phyloP scores from a whole-genome alignment of 192 early-diverging fungal genomes.

The Backusella macrospora region DNA sequence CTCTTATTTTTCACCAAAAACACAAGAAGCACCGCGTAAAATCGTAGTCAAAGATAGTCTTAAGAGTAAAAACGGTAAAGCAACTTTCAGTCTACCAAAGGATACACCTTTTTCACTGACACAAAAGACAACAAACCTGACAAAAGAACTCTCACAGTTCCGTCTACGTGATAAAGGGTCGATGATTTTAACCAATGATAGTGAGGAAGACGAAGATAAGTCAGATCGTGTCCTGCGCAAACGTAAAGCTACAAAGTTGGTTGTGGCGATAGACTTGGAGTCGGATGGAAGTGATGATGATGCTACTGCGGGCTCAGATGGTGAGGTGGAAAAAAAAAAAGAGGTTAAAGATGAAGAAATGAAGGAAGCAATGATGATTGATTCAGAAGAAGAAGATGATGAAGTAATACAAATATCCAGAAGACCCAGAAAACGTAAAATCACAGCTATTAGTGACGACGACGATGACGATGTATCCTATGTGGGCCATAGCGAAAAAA shows the following conservation, averaged over 20 bases:
- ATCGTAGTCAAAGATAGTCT: too few species aligned
- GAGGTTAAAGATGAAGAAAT: neutral
- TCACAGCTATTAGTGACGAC: neutral
- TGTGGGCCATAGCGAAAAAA: neutral
- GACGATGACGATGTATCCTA: constrained; percentile 10
- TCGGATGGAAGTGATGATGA: neutral
- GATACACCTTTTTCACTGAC: too few species aligned
- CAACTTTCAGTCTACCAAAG: too few species aligned
- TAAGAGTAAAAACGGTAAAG: too few species aligned
- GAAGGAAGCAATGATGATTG: neutral
- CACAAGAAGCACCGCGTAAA: too few species aligned
- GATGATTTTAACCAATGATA: neutral
- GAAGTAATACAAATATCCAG: too few species aligned
- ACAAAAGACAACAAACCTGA: too few species aligned
- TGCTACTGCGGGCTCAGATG: constrained; percentile 24
- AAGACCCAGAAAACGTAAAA: neutral
- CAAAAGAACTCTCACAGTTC: too few species aligned
- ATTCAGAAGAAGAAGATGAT: neutral
- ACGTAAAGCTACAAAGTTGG: neutral
- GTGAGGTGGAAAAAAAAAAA: neutral
- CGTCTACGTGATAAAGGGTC: too few species aligned
- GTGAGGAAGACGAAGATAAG: neutral
- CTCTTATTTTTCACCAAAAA: too few species aligned
- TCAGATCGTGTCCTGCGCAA: neutral
- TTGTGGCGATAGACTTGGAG: neutral